Conservation (phyloP, 1,139 yeast genomes). For the Trichomonascaceae sp. region DNA sequence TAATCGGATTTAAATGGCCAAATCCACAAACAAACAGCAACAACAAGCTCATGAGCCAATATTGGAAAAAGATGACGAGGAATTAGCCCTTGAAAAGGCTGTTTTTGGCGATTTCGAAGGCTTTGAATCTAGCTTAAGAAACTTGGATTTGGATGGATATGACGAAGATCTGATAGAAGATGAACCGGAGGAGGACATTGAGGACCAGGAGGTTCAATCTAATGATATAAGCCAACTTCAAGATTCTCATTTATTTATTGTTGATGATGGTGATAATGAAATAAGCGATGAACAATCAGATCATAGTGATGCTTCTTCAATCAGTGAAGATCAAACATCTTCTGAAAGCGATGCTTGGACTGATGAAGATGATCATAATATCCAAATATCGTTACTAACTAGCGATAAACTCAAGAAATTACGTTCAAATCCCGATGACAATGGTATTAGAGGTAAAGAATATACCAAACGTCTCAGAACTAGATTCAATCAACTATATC, state of each 20-base stretch:
- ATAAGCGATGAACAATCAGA: conserved; percentile 49
- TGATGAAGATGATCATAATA: conserved; percentile 85
- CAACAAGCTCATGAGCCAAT: conserved; percentile 4
- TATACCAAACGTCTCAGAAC: conserved; percentile 69
- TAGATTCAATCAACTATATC: conserved; percentile 83
- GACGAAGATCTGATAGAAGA: conserved; percentile 43
- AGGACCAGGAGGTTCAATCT: conserved; percentile 18
- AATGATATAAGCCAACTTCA: conserved; percentile 29
- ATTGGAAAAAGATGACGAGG: conserved; percentile 73
- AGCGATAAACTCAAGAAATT: conserved; percentile 66
- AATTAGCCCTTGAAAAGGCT: conserved; percentile 65
- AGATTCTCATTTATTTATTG: conserved; percentile 31
- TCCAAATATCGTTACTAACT: conserved; percentile 54
- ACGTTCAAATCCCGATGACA: conserved; percentile 57
- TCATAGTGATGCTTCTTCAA: conserved; percentile 45
- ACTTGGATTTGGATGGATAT: conserved; percentile 42
- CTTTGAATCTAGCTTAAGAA: conserved; percentile 60
- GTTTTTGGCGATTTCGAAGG: conserved; percentile 89
- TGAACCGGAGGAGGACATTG: conserved; percentile 38
- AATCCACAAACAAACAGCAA: conserved; percentile 1
- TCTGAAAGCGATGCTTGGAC: conserved; percentile 64
- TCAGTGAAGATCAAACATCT: conserved; percentile 29
- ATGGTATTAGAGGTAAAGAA: conserved; percentile 53
- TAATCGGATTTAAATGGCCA: not conserved
- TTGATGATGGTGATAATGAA: conserved; percentile 35